Percentiles rank a stretch among this genome's conserved stretches.
phyloP scores from a whole-genome alignment of 305 asterid genomes.

The Coffea humblotiana region DNA sequence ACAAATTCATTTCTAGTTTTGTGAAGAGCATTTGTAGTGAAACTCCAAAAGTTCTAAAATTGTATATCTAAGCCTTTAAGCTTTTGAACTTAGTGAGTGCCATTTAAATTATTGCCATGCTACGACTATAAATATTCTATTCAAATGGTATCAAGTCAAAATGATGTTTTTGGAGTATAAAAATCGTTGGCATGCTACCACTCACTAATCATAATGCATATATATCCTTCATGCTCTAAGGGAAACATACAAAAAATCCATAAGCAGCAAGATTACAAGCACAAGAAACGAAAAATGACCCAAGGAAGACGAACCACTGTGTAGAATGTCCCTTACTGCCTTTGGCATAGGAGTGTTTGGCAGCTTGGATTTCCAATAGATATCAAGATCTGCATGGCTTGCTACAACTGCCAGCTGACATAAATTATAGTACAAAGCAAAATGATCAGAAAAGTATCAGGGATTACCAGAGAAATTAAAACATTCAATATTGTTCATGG shows the following conservation, averaged over 20 bases:
- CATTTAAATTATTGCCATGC: not conserved
- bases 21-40: not conserved
- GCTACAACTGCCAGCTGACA: conserved; percentile 58
- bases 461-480: not conserved
- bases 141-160: too few relatives aligned
- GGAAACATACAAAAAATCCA: not conserved
- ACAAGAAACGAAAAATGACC: not conserved
- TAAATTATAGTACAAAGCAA: not conserved
- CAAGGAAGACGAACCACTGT: conserved; percentile 26
- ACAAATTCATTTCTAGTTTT: too few relatives aligned
- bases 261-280: not conserved
- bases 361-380: conserved; percentile 66
- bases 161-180: not conserved
- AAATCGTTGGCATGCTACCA: not conserved
- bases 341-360: conserved; percentile 77
- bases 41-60: not conserved
- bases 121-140: too few relatives aligned
- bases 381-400: conserved; percentile 60
- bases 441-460: not conserved
- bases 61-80: not conserved
- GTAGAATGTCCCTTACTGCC: conserved; percentile 52
- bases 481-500: not conserved
- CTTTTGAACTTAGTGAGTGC: not conserved
- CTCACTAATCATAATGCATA: not conserved
- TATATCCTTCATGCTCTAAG: not conserved